Evolutionary conservation across 768 basidiomycete species (phyloP), one percentile per base, ranked within the genome.

Genomic region (Lentinula raphanica): DNA sequence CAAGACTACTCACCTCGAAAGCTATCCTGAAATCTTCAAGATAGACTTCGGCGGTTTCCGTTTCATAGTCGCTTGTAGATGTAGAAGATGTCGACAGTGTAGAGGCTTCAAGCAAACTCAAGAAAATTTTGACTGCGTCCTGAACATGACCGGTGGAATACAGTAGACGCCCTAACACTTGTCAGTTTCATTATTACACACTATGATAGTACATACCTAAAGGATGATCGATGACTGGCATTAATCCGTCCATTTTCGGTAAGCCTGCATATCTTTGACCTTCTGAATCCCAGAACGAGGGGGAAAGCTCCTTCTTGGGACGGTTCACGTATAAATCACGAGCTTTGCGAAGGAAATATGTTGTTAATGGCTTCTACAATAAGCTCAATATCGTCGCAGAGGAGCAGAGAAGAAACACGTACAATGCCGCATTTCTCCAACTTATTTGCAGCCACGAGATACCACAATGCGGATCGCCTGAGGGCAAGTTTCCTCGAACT

Each of bases 21-120:
- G 97, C 92, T 13, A 94, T 83, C 23, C 83, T 81, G 65, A 98
- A 92, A 72, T 99, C 96, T 58, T 96, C 92, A 35, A 98, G 67
- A 59, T 83, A 88, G 5, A 92, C 76, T 59, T 85, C 87, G 58
- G 88, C 89, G 46, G 81, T 77, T 44, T 71, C 70, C 76, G 74
- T 46, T 40, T 39, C 63, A 21, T 65, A 66, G 3, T 36, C 62
- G 54, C 59, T 54, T 46, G 61, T 27, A 39, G 38, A 27, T 32
- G 29, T 28, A 61, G 62, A 19, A 62, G 61, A 11, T 59, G 29
- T 21, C 1, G 32, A 27, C 32, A 28, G 36, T 21, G 67, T 61
- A 2, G 80, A 74, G 54, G 81, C 80, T 56, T 78, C 77, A 21
- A 98, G 75, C 15, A 96, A 74, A 1, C 82, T 78, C 19, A 96